Evolutionary conservation across 208 protist genomes (phyloP).

Genomic region (Naegleria fowleri): DNA sequence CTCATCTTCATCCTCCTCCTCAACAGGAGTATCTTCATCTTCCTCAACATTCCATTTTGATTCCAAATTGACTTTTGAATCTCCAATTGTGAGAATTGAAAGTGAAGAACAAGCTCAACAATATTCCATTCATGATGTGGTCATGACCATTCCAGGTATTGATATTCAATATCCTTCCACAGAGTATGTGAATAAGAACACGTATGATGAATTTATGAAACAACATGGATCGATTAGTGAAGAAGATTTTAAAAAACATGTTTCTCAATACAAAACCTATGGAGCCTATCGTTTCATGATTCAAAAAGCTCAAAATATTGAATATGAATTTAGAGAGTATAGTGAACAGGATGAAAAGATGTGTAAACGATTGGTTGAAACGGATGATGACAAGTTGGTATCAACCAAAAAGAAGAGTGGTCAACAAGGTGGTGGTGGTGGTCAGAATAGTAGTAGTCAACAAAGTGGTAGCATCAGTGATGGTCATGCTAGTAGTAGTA

Average conservation of each 20-base stretch:
- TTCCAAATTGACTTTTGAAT: neutral
- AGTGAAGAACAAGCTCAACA: constrained; percentile 19
- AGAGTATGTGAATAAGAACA: constrained; percentile 45
- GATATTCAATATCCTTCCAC: constrained; percentile 63
- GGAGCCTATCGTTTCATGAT: constrained; percentile 46
- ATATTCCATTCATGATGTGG: constrained; percentile 70
- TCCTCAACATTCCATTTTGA: no score
- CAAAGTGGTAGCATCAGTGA: neutral
- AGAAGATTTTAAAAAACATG: constrained; percentile 7
- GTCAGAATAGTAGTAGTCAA: no score
- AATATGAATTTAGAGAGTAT: constrained; percentile 35
- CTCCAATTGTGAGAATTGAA: neutral
- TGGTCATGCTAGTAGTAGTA: no score
- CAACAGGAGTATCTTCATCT: no score
- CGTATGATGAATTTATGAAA: constrained; percentile 53
- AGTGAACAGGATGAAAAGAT: neutral
- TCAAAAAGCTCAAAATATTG: constrained; percentile 33
- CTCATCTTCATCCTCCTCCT: no score
- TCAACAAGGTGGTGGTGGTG: no score
- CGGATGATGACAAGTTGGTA: constrained; percentile 31
- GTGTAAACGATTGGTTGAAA: constrained; percentile 20
- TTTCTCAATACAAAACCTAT: neutral
- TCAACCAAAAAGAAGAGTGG: neutral
- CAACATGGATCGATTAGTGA: constrained; percentile 19
- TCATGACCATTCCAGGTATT: constrained; percentile 75